Base-by-base conservation (phyloP, 2,329 filamentous ascomycete genomes). In the Colletotrichum cereale region DNA sequence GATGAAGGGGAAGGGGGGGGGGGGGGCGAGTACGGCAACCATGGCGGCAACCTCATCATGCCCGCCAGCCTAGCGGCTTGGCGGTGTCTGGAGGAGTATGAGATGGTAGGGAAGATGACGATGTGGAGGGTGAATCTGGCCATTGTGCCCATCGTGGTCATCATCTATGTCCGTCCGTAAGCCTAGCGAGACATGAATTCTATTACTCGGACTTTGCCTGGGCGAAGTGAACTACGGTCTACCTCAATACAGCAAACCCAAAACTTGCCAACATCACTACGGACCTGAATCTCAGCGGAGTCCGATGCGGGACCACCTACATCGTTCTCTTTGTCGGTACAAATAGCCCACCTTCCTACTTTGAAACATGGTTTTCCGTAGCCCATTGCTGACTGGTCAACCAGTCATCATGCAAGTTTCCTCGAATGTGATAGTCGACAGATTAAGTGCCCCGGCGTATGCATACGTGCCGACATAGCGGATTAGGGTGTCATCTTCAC, bases 251-350 rank as follows among this genome's bases (percentile, higher is more conserved):
- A 26, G 77, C 78, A 34, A 79, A 79, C 67, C 77, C 79, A 21
- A 77, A 77, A 76, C 75, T 81, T 67, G 72, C 77, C 73, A 74
- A 79, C 73, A 72, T 82, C 38, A 70, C 76, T 1, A 74, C 76
- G 24, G 79, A 82, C 48, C 75, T 83, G 18, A 65, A 73, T 52
- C 76, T 82, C 47, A 77, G 72, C 31, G 64, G 75, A 21, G 75
- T 78, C 26, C 70, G 82, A 29, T 82, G 86, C 66, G 80, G 84
- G 68, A 84, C 83, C 0, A 78, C 80, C 2, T 81, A 85, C 42
- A 77, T 75, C 2, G 78, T 81, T 38, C 74, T 80, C 16, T 80
- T 80, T 40, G 77, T 81, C 29, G 79, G 81, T 83, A 84, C 72
- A 81, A 74, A 74, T 60, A 29, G 65, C 50, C 40, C 8, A 8